Evolutionary conservation across 2,329 filamentous ascomycete genomes (phyloP), one percentile per base, ranked within the genome.

Genomic region (Colletotrichum liaoningense): DNA sequence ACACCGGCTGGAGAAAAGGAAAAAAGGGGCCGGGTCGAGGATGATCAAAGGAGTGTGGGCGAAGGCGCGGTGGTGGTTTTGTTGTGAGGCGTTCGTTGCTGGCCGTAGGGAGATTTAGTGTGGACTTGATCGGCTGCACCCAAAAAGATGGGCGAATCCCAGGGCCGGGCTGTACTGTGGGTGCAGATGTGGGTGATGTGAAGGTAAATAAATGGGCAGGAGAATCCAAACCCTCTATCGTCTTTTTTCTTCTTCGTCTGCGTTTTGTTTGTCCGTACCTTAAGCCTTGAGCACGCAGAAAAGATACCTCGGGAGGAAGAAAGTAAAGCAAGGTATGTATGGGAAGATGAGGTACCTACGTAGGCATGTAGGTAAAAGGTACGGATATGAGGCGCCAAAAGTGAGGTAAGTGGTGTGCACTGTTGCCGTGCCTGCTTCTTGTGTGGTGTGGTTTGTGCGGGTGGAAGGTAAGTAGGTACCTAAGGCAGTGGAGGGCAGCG

Each of bases 101-200:
- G 72, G 68, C 69, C 67, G 71, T 74, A 68, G 72, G 72, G 68
- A 74, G 72, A 74, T 74, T 74, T 74, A 73, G 72, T 74, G 71
- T 71, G 72, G 72, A 68, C 72, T 74, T 58, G 69, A 72, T 68
- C 68, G 63, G 72, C 69, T 72, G 52, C 72, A 72, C 57, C 72
- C 69, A 74, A 72, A 72, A 49, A 55, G 57, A 56, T 55, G 63
- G 52, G 72, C 58, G 28, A 66, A 68, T 59, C 52, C 72, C 63
- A 63, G 60, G 57, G 67, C 67, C 26, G 35, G 71, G 56, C 67
- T 71, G 60, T 46, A 62, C 60, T 57, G 63, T 42, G 52, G 49
- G 33, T 72, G 42, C 46, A 49, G 35, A 38, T 11, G 35, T 30
- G 59, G 59, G 35, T 55, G 55, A 33, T 24, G 60, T 28, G n/a